Base-by-base conservation (phyloP, 257 asterid species). In the Solanum virginianum region DNA sequence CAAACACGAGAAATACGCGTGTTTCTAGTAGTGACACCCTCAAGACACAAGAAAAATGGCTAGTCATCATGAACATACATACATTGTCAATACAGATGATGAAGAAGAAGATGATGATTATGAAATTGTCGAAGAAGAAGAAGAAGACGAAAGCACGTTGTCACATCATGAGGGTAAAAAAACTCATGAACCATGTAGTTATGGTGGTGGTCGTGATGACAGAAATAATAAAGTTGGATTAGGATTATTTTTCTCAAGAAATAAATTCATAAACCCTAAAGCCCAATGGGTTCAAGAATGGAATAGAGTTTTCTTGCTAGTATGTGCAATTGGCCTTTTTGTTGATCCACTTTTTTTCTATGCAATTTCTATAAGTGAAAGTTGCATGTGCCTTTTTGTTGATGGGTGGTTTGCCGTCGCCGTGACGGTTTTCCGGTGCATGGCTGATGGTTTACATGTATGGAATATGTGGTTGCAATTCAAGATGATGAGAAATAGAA, bases 291-390 rank as follows among this genome's bases (percentile, higher is more conserved):
- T 82, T 41, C 75, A 45, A 59, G 79, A 82, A 49, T 83, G 86
- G 86, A 83, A 83, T 12, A 55, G 70, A 7, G 59, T 63, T 56
- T 63, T 80, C 29, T 20, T 85, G 13, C 32, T 85, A 39, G 70
- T 54, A 36, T 79, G 87, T 70, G 85, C 54, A 65, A 62, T 74
- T 14, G 84, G 84, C 2, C 81, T 85, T 4, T 43, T 79, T 75
- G 71, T 85, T 2, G 87, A 85, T n/a, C 87, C 87, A 12, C 54
- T 85, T 18, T 85, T 85, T 39, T 80, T 85, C 85, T 85, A 75
- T 72, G 24, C 87, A 10, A 57, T 85, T 45, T 62, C 87, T 57
- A 63, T 85, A 12, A 77, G 83, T 54, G 65, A 77, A 3, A 62
- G 12, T 68, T 79, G 85, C 51, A 56, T 81, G 70, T 85, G 87